Base-by-base conservation (phyloP, 495 filamentous ascomycete genomes). In the Amorphotheca resinae region DNA sequence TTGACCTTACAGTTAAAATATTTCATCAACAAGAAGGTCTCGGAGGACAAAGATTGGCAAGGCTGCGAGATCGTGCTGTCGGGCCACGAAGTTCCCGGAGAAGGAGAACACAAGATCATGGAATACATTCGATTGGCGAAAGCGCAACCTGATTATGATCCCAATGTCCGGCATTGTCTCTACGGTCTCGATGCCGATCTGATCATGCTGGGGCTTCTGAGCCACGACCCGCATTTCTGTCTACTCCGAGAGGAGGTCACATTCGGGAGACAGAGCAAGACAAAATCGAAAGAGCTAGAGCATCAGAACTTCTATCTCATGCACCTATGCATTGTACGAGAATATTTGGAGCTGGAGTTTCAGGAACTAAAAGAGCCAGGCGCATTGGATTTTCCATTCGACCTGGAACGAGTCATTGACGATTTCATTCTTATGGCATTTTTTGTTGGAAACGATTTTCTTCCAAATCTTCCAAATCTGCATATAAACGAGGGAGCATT, bases 51-150 rank as follows among this genome's bases (percentile, higher is more conserved):
- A 20, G 89, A 99, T 44, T 96, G 93, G 93, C 89, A 99, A 62
- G 82, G 80, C 23, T 84, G 89, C 32, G 88, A 99, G 46, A 81
- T 99, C 52, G 84, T 99, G 17, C 72, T 99, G 33, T 99, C 93
- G 4, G 93, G 93, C 22, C 93, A 96, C 60, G 93, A 99, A 67
- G 88, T 95, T n/a, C 93, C 93, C 0, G 93, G 93, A 42, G 93
- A 99, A 63, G 93, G 93, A 42, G 93, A 98, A 63, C 91, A 98
- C 67, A 99, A 99, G 67, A 94, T 99, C 60, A 99, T 96, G 93
- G 93, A 99, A 61, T 96, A 96, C 59, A 99, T 99, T 59, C 82
- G 93, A 45, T 79, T 87, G 56, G 80, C 91, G 23, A 96, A 96
- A 68, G 84, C 88, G 33, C 93, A 99, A 57, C 82, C 84, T 2